Base-by-base conservation (phyloP, 192 early-diverging fungal species). In the Backusella circina region DNA sequence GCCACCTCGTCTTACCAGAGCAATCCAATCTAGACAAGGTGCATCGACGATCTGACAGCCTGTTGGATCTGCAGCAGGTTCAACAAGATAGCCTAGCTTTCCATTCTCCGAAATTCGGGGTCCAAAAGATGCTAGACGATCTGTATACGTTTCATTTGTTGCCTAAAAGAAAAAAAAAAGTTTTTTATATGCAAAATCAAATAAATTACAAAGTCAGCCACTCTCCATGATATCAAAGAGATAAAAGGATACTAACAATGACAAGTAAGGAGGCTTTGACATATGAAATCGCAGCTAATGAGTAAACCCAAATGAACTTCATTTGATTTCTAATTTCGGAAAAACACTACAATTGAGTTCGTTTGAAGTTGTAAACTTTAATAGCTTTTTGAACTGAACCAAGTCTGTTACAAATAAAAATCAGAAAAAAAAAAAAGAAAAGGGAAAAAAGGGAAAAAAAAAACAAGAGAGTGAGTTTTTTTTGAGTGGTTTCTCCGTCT, bases 61-160 rank as follows among this genome's bases (percentile, higher is more conserved):
- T 28, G 86, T 83, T 31, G 83, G 75, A 70, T 91, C 89, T 57
- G 66, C 32, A 12, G 54, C 57, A 32, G 80, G 80, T 23, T 83
- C 83, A 31, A 95, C 72, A 77, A 97, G 82, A 51, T 83, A 78
- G 21, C 94, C 93, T 39, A 85, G 72, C 31, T 93, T 84, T 18
- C 93, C 93, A 47, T 91, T 87, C 70, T 92, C 90, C 47, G 90
- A 83, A 65, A 94, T 81, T 44, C 86, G 86, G 71, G 95, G 92
- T 8, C 94, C 95, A 83, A 97, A 95, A n/a, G 94, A 91, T 18
- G 95, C 95, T 16, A 88, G 85, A n/a, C 91, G 89, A 75, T 93
- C 92, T 47, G 83, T 41, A 57, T 80, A 87, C 5, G 84, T 81
- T 71, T 82, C 85, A 76, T 89, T 89, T 32, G 86, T 89, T 26